phyloP scores from a whole-genome alignment of 306 rosid genomes.

The Begonia peltatifolia region DNA sequence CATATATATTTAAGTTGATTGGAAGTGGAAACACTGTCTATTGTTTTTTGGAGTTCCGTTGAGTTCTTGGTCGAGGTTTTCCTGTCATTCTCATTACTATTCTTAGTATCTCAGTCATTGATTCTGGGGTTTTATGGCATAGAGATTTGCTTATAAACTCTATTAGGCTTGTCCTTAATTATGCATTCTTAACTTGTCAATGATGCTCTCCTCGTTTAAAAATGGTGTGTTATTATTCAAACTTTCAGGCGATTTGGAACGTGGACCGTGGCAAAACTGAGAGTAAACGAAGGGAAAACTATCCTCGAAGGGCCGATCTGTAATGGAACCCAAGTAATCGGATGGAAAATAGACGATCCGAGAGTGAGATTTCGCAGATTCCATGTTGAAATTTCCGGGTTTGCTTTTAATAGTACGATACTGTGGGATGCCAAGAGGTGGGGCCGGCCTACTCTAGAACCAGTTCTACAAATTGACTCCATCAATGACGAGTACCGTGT shows the following conservation, averaged over 20 bases:
- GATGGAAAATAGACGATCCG: slow-evolving; percentile 63
- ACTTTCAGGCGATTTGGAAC: slow-evolving; percentile 71
- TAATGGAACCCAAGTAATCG: slow-evolving; percentile 64
- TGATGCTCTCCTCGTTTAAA: not conserved
- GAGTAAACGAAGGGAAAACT: slow-evolving; percentile 20
- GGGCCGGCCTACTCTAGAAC: slow-evolving; percentile 61
- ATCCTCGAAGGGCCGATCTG: slow-evolving; percentile 66
- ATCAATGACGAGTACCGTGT: slow-evolving; percentile 50
- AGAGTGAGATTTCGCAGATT: slow-evolving; percentile 35
- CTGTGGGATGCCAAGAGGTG: slow-evolving; percentile 78
- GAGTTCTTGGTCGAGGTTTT: too few species aligned
- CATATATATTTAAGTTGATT: too few species aligned
- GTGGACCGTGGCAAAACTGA: slow-evolving; percentile 58
- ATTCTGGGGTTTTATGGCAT: too few species aligned
- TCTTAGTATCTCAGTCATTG: too few species aligned
- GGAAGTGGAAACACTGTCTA: too few species aligned
- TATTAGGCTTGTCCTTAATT: too few species aligned
- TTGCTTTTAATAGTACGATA: slow-evolving; percentile 86
- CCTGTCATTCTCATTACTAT: too few species aligned
- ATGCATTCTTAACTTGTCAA: not conserved
- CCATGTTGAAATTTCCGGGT: slow-evolving; percentile 63
- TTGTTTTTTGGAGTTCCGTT: too few species aligned
- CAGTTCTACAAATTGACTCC: slow-evolving; percentile 51
- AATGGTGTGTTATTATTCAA: not conserved
- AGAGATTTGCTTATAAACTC: too few species aligned